Evolutionary conservation across 2,329 filamentous ascomycete genomes (phyloP).

Genomic region (Capronia americana): DNA sequence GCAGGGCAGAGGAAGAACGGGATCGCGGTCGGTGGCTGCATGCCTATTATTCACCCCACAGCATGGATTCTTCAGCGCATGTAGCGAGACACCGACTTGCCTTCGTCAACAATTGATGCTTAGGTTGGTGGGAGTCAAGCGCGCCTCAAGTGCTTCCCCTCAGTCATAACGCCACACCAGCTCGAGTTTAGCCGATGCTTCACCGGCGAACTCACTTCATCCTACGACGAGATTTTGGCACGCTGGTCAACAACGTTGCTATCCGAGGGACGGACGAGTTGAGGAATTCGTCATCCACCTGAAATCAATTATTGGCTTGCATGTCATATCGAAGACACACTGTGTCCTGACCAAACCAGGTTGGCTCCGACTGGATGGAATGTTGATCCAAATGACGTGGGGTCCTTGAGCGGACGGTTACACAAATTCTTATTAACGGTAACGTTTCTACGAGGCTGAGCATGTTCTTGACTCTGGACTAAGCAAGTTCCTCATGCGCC

Average conservation of each 20-base stretch:
- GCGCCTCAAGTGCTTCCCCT: constrained; percentile 3
- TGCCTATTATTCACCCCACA: constrained; percentile 3
- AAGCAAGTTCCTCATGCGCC: background rate
- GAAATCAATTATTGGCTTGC: background rate
- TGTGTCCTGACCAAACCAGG: background rate
- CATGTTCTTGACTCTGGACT: background rate
- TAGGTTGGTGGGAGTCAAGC: background rate
- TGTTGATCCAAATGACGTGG: background rate
- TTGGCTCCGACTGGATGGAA: background rate
- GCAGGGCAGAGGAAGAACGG: constrained; percentile 33
- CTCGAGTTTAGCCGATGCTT: constrained; percentile 9
- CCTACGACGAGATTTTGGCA: background rate
- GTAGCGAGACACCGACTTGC: background rate
- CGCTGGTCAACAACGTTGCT: background rate
- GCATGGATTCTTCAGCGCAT: background rate
- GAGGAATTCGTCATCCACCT: background rate
- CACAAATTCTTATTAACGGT: background rate
- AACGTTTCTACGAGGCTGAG: background rate
- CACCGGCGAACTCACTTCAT: constrained; percentile 3
- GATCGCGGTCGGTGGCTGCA: constrained; percentile 20
- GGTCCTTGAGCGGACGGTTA: background rate
- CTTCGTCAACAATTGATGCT: background rate
- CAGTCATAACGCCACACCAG: constrained; percentile 9
- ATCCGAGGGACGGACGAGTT: background rate
- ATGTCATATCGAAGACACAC: background rate